Evolutionary conservation across 495 filamentous ascomycete species (phyloP).

Genomic region (Lindgomyces ingoldianus): DNA sequence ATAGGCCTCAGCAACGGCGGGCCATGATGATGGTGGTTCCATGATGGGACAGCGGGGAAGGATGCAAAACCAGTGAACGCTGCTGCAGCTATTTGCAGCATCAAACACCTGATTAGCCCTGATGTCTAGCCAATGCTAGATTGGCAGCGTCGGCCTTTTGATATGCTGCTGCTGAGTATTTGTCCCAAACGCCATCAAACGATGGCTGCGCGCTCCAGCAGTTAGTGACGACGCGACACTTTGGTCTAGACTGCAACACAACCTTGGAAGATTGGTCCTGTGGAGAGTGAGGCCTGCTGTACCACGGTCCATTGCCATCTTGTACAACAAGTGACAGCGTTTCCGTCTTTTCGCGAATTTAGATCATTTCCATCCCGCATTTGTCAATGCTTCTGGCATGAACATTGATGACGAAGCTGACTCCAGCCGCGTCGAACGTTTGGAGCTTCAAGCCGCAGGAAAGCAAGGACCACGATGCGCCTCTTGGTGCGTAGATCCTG

Average conservation of each 20-base stretch:
- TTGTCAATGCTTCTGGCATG: constrained; percentile 9
- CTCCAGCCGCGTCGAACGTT: constrained; percentile 23
- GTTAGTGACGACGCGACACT: constrained; percentile 21
- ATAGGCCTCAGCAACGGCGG: constrained; percentile 1
- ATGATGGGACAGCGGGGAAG: constrained; percentile 26
- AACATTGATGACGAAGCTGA: constrained; percentile 19
- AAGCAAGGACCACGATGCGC: constrained; percentile 22
- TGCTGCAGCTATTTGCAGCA: constrained; percentile 18
- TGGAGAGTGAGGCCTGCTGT: too few relatives aligned
- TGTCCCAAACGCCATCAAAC: constrained; percentile 30
- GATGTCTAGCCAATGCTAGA: constrained; percentile 6
- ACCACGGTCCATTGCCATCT: neutral
- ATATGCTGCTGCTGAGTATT: constrained; percentile 22
- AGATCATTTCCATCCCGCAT: neutral
- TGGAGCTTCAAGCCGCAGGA: constrained; percentile 25
- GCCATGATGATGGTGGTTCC: constrained; percentile 13
- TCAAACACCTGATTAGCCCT: constrained; percentile 20
- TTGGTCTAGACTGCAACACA: constrained; percentile 14
- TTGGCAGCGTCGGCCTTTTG: constrained; percentile 12
- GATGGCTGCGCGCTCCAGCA: constrained; percentile 10
- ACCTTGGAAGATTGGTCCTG: too few relatives aligned
- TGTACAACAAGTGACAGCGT: neutral
- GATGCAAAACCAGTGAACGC: constrained; percentile 23
- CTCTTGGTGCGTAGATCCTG: constrained; percentile 23
- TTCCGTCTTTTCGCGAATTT: neutral